These are phyloP conservation scores for Rhododendron simsii DNA, from an alignment of 148 eudicot species.

Conservation along the genomic window DNA sequence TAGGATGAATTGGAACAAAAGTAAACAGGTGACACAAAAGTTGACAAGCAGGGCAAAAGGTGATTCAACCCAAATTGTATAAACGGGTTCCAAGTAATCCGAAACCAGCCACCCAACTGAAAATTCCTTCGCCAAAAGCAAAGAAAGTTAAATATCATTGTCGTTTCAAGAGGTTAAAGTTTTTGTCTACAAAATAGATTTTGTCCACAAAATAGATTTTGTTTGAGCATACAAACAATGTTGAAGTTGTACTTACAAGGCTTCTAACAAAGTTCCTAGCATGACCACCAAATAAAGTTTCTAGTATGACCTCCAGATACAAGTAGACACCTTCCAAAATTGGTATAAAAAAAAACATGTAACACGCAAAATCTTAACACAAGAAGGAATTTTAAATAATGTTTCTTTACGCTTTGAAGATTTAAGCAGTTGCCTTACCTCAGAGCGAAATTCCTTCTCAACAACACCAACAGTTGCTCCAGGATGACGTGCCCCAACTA, in stretches of 20 bases:
- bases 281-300: not conserved
- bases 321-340: not conserved
- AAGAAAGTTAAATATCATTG: not conserved
- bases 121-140: not conserved
- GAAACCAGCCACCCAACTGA: not conserved
- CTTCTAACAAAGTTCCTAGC: not conserved
- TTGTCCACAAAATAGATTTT: not conserved
- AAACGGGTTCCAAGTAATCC: not conserved
- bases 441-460: conserved; percentile 83
- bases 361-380: not conserved
- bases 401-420: not conserved
- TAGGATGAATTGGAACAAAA: not conserved
- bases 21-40: not conserved
- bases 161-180: not conserved
- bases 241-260: not conserved
- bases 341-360: not conserved
- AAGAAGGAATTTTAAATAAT: not conserved
- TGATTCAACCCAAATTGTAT: not conserved
- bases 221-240: not conserved
- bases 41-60: not conserved
- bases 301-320: not conserved
- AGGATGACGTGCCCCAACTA: conserved; percentile 98
- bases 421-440: conserved; percentile 36
- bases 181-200: not conserved
- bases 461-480: conserved; percentile 94